phyloP scores from a whole-genome alignment of 2,329 filamentous ascomycete species.

The Xylariaceae sp. region DNA sequence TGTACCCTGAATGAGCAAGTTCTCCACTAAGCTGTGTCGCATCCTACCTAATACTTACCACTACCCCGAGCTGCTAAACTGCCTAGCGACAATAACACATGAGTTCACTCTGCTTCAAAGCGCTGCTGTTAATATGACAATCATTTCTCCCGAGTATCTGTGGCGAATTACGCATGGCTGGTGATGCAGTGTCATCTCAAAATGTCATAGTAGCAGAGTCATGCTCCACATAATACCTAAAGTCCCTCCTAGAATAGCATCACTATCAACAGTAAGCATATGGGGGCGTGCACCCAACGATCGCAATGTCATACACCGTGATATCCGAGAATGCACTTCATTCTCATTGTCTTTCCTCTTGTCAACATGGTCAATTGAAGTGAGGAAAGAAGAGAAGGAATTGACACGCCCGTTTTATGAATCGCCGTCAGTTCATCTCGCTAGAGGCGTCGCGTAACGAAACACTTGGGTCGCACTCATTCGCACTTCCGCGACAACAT shows the following conservation, averaged over 20 bases:
- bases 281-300: background rate
- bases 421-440: slow-evolving; percentile 14
- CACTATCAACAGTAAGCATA: slow-evolving; percentile 1
- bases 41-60: too few species aligned
- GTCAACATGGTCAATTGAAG: background rate
- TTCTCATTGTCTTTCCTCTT: slow-evolving; percentile 2
- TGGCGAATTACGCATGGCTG: too few species aligned
- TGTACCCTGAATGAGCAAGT: too few species aligned
- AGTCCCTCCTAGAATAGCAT: background rate
- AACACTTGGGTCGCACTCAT: slow-evolving; percentile 13
- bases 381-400: background rate
- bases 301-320: background rate
- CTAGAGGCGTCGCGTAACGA: slow-evolving; percentile 17
- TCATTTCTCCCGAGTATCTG: too few species aligned
- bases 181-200: too few species aligned
- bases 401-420: slow-evolving; percentile 11
- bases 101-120: too few species aligned
- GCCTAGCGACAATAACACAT: too few species aligned
- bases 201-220: too few species aligned
- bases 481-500: slow-evolving; percentile 8
- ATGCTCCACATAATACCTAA: too few species aligned
- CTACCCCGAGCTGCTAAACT: too few species aligned
- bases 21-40: too few species aligned
- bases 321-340: background rate
- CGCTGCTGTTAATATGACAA: too few species aligned